phyloP scores from a whole-genome alignment of 2,329 filamentous ascomycete genomes.

The Aureobasidium sp. region DNA sequence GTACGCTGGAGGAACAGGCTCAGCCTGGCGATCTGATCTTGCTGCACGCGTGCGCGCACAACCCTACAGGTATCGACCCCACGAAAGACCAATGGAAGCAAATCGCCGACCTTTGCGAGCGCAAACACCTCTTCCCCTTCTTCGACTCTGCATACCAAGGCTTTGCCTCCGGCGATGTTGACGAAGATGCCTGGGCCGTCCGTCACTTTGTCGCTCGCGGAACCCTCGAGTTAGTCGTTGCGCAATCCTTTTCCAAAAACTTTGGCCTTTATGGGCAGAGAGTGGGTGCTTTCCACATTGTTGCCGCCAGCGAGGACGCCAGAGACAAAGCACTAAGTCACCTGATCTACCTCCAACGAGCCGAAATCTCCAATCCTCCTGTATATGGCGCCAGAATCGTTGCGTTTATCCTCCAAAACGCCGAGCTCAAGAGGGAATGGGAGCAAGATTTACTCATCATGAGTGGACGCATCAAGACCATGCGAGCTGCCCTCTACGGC shows the following conservation, averaged over 20 bases:
- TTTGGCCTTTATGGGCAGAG: constrained; percentile 83
- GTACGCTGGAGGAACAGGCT: constrained; percentile 21
- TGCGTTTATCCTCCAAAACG: constrained; percentile 67
- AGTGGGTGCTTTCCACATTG: constrained; percentile 84
- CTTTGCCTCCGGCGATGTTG: constrained; percentile 30
- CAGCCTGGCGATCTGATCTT: constrained; percentile 28
- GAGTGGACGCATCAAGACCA: constrained; percentile 81
- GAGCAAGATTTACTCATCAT: constrained; percentile 79
- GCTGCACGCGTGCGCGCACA: constrained; percentile 32
- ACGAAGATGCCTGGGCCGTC: constrained; percentile 30
- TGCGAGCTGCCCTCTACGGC: constrained; percentile 65
- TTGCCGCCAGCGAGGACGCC: constrained; percentile 45
- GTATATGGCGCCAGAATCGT: constrained; percentile 83
- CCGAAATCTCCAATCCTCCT: constrained; percentile 89
- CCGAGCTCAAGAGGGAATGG: constrained; percentile 72
- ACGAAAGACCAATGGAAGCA: constrained; percentile 28
- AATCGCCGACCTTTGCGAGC: constrained; percentile 26
- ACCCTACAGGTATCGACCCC: constrained; percentile 33
- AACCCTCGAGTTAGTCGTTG: constrained; percentile 51
- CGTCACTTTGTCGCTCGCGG: constrained; percentile 22
- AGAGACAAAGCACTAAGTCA: constrained; percentile 71
- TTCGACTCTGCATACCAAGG: constrained; percentile 35
- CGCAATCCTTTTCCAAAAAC: constrained; percentile 41
- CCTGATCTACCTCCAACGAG: constrained; percentile 80
- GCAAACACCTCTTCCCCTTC: constrained; percentile 27